phyloP scores from a whole-genome alignment of 2,329 filamentous ascomycete genomes.

The Ophiostoma fasciatum region DNA sequence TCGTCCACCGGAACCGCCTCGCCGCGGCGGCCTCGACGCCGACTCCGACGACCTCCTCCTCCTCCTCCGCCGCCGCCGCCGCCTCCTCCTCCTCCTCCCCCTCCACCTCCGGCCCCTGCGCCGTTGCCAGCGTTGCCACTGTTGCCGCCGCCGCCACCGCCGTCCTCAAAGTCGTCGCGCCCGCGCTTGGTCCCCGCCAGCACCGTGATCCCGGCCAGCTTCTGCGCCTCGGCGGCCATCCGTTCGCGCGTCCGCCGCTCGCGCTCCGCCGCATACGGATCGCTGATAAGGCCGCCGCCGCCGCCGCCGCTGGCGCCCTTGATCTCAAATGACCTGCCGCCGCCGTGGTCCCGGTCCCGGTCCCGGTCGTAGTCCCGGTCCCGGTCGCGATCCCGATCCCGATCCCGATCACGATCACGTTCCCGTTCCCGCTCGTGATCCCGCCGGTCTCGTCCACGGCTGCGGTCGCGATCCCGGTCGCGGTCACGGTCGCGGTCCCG shows the following conservation, averaged over 20 bases:
- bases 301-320: conserved; percentile 18
- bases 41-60: conserved; percentile 18
- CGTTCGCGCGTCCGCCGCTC: conserved; percentile 52
- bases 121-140: conserved; percentile 24
- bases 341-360: conserved; percentile 15
- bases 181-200: conserved; percentile 33
- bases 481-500: conserved; percentile 2
- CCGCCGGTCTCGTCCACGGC: no score
- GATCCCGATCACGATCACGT: conserved; percentile 15
- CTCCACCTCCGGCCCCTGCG: no score
- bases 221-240: conserved; percentile 51
- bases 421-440: conserved; percentile 5
- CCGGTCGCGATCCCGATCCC: neutral
- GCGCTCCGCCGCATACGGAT: conserved; percentile 55
- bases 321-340: conserved; percentile 21
- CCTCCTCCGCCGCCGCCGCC: conserved; percentile 2
- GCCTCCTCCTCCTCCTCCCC: conserved; percentile 31
- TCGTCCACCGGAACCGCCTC: conserved; percentile 33
- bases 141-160: conserved; percentile 25
- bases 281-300: conserved; percentile 15
- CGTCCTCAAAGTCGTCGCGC: conserved; percentile 33
- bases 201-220: conserved; percentile 35
- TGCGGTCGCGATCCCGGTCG: conserved; percentile 1
- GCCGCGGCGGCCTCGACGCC: conserved; percentile 33
- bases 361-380: conserved; percentile 21